Conservation (phyloP, 768 basidiomycete species). For the Termitomyces sp. region DNA sequence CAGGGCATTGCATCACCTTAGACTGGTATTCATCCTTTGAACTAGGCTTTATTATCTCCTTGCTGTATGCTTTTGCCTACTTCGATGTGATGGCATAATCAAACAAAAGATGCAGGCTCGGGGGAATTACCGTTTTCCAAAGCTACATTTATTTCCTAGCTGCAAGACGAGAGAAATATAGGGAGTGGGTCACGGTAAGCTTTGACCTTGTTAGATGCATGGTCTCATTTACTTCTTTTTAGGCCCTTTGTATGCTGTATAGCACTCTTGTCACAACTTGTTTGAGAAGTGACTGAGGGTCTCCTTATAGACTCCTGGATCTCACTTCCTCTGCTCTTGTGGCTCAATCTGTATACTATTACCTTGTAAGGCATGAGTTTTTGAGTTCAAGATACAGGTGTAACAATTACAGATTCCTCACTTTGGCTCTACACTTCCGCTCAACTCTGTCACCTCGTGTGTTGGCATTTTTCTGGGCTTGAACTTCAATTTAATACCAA, state of each 20-base stretch:
- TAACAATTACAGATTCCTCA: slow-evolving; percentile 30
- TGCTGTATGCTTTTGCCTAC: slow-evolving; percentile 16
- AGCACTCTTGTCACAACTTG: not conserved
- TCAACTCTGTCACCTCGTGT: slow-evolving; percentile 32
- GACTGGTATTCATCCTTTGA: not conserved
- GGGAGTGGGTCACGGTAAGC: slow-evolving; percentile 24
- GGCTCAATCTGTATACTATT: slow-evolving; percentile 40
- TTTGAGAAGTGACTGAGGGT: not conserved
- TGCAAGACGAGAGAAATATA: slow-evolving; percentile 2
- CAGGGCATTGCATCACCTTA: not conserved
- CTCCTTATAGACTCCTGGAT: slow-evolving; percentile 28
- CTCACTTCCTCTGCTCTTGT: slow-evolving; percentile 33
- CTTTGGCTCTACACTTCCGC: slow-evolving; percentile 33
- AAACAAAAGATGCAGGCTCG: slow-evolving; percentile 20
- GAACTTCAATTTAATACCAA: not conserved
- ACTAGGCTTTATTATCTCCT: slow-evolving; percentile 24
- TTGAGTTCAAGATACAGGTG: not conserved
- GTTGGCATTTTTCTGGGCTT: slow-evolving; percentile 12
- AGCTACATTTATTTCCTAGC: slow-evolving; percentile 34
- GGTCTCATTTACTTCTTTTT: not conserved
- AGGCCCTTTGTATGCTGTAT: slow-evolving; percentile 26
- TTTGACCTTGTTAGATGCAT: not conserved
- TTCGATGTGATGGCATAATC: not conserved
- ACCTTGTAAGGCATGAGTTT: slow-evolving; percentile 23
- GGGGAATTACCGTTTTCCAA: slow-evolving; percentile 35